These are phyloP conservation scores for Penicillium psychrosexuale DNA, from an alignment of 2,329 filamentous ascomycete genomes.

Conservation along the genomic window DNA sequence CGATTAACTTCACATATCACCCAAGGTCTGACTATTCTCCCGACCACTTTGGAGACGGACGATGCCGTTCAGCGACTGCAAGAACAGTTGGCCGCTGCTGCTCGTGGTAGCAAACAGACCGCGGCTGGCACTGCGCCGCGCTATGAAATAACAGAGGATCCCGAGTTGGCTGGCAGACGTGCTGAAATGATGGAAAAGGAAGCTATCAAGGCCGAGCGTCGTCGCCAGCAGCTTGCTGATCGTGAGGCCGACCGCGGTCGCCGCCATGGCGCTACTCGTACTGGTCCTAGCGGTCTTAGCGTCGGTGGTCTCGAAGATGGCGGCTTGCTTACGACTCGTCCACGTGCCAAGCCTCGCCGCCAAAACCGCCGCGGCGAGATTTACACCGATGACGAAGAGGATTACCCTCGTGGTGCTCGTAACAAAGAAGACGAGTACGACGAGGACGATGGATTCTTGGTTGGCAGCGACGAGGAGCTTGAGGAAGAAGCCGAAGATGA, in stretches of 20 bases:
- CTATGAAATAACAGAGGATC: slow-evolving; percentile 59
- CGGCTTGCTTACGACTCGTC: slow-evolving; percentile 42
- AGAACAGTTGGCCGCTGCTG: slow-evolving; percentile 56
- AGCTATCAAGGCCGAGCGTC: slow-evolving; percentile 53
- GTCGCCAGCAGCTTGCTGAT: slow-evolving; percentile 54
- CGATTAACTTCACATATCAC: slow-evolving; percentile 63
- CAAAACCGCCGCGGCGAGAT: slow-evolving; percentile 48
- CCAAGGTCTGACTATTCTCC: slow-evolving; percentile 56
- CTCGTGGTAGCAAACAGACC: slow-evolving; percentile 51
- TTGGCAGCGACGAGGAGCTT: slow-evolving; percentile 48
- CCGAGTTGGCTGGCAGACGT: slow-evolving; percentile 57
- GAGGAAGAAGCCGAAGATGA: slow-evolving; percentile 47
- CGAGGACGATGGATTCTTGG: slow-evolving; percentile 75
- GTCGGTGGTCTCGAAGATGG: slow-evolving; percentile 59
- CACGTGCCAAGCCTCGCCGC: slow-evolving; percentile 39
- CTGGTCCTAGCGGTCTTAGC: slow-evolving; percentile 51
- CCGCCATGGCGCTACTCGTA: slow-evolving; percentile 43
- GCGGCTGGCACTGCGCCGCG: slow-evolving; percentile 54
- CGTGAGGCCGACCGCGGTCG: slow-evolving; percentile 56
- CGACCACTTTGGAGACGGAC: slow-evolving; percentile 55
- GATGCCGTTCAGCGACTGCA: slow-evolving; percentile 62
- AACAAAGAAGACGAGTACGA: slow-evolving; percentile 77
- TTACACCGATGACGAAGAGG: slow-evolving; percentile 50
- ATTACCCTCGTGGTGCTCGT: slow-evolving; percentile 44
- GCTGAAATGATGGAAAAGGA: slow-evolving; percentile 61